Base-by-base conservation (phyloP, 148 eudicot species). In the Euryodendron excelsum region DNA sequence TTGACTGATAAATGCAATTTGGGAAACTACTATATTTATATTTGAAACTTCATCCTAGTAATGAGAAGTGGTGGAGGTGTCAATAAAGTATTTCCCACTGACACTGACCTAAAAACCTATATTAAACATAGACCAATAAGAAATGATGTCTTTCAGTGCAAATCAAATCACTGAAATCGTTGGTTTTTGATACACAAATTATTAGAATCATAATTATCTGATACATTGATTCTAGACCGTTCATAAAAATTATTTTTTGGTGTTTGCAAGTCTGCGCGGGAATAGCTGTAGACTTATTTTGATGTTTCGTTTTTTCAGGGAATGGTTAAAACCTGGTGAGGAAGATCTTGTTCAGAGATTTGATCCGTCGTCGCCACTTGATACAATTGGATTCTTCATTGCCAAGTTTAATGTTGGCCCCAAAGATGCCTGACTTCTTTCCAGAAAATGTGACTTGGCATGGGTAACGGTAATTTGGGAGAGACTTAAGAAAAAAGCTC, bases 331-430 rank as follows among this genome's bases (percentile, higher is more conserved):
- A 73, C 94, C 92, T 3, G 97, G 96, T 27, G 98, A 94, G 83
- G 97, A 88, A 84, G 85, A 89, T 77, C 89, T 94, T 59, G 97
- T 94, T 74, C 98, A 94, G 83, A 87, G 97, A 75, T 94, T 94
- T 74, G 98, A 94, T 83, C 98, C 98, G 7, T 91, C 89, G 11
- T 82, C 97, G 25, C 30, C 77, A 18, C 88, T 91, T 9, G 98
- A 92, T 75, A 94, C 97, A 59, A 94, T 94, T 21, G 98, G 98
- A 15, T 94, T 94, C 77, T 94, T 94, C 84, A 92, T 94, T 76
- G 98, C 98, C 55, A 94, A 94, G 84, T 94, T 94, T 34, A 80
- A 78, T 53, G 97, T 94, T 80, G 97, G 92, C 36, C 70, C 82
- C 81, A 90, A 91, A 84, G 88, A 89, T 53, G 55, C 65, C 39